phyloP scores from a whole-genome alignment of 2,329 filamentous ascomycete species.

The Fusarium oxysporum region DNA sequence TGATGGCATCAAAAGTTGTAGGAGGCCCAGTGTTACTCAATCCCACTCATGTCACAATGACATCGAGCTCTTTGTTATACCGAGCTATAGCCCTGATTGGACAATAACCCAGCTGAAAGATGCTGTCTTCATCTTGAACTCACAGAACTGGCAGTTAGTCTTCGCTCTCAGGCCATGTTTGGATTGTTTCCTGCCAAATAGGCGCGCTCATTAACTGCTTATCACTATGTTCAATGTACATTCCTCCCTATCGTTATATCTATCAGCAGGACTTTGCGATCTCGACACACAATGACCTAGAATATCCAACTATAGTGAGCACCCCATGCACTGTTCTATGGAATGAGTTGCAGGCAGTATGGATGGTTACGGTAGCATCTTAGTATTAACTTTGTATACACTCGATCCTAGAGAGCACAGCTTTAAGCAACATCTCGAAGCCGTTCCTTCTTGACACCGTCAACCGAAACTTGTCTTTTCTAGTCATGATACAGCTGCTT shows the following conservation, averaged over 20 bases:
- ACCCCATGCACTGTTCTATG: neutral
- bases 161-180: neutral
- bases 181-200: neutral
- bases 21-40: neutral
- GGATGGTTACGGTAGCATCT: neutral
- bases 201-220: neutral
- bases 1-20: neutral
- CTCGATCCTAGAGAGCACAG: accelerated
- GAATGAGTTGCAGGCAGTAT: no score
- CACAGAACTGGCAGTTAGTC: no score
- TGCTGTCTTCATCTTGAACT: neutral
- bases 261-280: neutral
- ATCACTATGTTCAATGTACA: neutral
- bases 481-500: neutral
- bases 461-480: neutral
- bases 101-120: neutral
- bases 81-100: neutral
- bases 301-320: neutral
- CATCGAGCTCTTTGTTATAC: neutral
- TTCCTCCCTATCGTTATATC: neutral
- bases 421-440: no score
- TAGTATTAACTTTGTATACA: neutral
- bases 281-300: accelerated
- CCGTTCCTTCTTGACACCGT: neutral
- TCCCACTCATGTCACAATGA: neutral